These are phyloP conservation scores for Ophiocordyceps unilateralis DNA, from an alignment of 2,329 filamentous ascomycete genomes.

Conservation along the genomic window DNA sequence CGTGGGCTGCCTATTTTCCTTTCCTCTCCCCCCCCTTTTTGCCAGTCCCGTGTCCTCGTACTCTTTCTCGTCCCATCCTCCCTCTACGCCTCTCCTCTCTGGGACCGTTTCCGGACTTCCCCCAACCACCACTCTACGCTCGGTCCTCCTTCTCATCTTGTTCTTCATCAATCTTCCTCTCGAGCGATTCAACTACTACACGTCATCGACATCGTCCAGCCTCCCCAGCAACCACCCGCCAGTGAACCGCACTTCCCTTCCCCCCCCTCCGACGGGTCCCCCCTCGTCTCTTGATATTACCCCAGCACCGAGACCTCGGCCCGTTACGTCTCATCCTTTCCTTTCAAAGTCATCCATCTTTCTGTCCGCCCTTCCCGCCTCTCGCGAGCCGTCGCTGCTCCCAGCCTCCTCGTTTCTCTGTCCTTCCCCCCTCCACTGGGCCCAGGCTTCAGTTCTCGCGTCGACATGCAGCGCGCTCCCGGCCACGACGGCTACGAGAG, in stretches of 20 bases:
- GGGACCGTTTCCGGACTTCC: not conserved
- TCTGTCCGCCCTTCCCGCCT: not conserved
- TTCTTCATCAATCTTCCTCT: not conserved
- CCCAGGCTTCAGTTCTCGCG: not conserved
- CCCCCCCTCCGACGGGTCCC: not conserved
- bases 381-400: not conserved
- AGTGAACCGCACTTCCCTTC: not conserved
- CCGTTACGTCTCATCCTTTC: not conserved
- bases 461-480: conserved; percentile 15
- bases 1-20: too few species aligned
- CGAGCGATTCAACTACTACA: not conserved
- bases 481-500: conserved; percentile 16
- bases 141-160: not conserved
- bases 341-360: not conserved
- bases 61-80: too few species aligned
- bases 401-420: not conserved
- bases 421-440: not conserved
- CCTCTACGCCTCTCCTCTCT: too few species aligned
- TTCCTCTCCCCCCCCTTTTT: too few species aligned
- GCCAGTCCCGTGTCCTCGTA: too few species aligned
- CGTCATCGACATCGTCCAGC: not conserved
- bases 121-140: not conserved
- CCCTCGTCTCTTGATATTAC: not conserved
- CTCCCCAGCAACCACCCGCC: not conserved
- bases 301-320: not conserved